Conservation (phyloP, 768 basidiomycete genomes). For the Leccinum disarticulatum region DNA sequence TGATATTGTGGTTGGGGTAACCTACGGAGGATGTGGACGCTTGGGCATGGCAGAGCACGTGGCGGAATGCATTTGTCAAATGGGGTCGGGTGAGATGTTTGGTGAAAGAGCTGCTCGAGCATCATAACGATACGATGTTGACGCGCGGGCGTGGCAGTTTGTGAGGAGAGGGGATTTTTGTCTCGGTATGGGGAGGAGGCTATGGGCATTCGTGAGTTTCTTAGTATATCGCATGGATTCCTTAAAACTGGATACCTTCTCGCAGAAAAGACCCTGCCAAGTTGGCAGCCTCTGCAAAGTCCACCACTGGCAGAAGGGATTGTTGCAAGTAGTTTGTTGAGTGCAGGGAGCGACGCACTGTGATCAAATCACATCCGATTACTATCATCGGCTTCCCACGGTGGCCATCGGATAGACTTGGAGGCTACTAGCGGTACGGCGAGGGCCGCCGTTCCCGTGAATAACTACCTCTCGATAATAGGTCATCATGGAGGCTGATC, state of each 20-base stretch:
- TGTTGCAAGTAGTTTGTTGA: constrained; percentile 44
- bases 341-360: not conserved
- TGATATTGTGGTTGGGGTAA: constrained; percentile 3
- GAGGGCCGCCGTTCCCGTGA: constrained; percentile 37
- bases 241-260: constrained; percentile 96
- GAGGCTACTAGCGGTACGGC: too few species aligned
- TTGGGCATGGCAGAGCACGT: constrained; percentile 59
- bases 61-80: constrained; percentile 55
- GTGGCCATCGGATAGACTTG: constrained; percentile 50
- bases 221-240: constrained; percentile 89
- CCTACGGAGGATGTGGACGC: constrained; percentile 32
- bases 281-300: constrained; percentile 96
- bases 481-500: constrained; percentile 85
- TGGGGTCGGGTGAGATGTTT: constrained; percentile 77
- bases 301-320: constrained; percentile 91
- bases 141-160: too few species aligned
- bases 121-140: constrained; percentile 35
- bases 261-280: constrained; percentile 99
- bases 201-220: constrained; percentile 96
- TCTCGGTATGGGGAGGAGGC: too few species aligned
- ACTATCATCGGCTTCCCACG: constrained; percentile 82
- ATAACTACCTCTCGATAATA: constrained; percentile 98
- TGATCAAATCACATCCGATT: too few species aligned
- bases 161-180: too few species aligned
- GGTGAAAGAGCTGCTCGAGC: constrained; percentile 72